Percentiles rank a stretch among this genome's conserved stretches.
These are phyloP conservation scores for Lasiodiplodia citricola DNA, from an alignment of 2,329 filamentous ascomycete species.

Conservation along the genomic window DNA sequence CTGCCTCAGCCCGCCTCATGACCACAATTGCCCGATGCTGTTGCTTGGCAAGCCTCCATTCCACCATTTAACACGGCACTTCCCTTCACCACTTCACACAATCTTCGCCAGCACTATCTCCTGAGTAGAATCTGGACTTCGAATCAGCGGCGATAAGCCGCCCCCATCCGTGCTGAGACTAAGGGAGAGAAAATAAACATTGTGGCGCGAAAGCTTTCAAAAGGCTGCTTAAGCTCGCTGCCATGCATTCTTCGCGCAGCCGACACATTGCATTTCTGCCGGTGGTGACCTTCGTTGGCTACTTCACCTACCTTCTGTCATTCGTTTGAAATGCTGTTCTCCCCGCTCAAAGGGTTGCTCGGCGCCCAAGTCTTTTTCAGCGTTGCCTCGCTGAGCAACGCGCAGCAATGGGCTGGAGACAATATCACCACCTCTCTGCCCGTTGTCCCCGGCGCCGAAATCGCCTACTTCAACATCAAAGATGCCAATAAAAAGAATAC, in stretches of 20 bases:
- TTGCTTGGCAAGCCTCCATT: not conserved
- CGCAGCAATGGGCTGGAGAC: conserved; percentile 26
- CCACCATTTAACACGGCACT: not conserved
- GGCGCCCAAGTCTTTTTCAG: not conserved
- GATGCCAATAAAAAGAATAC: conserved; percentile 20
- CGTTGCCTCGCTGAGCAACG: not conserved
- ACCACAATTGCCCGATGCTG: not conserved
- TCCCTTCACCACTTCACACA: not conserved
- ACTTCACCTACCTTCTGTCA: not conserved
- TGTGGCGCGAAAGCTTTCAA: not conserved
- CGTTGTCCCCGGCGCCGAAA: conserved; percentile 18
- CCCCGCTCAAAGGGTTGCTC: not conserved
- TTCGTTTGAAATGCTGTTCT: conserved; percentile 1
- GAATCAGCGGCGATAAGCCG: not conserved
- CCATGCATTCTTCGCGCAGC: not conserved
- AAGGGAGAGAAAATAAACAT: not conserved
- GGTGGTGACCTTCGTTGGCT: not conserved
- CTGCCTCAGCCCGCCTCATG: not conserved
- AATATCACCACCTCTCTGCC: conserved; percentile 20
- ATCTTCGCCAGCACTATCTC: not conserved
- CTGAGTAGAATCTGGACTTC: not conserved
- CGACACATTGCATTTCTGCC: not conserved
- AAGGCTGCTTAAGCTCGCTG: not conserved
- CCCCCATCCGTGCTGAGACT: not conserved
- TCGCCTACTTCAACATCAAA: conserved; percentile 27